Base-by-base conservation (phyloP, 148 eudicot genomes). In the Gaultheria prostrata region DNA sequence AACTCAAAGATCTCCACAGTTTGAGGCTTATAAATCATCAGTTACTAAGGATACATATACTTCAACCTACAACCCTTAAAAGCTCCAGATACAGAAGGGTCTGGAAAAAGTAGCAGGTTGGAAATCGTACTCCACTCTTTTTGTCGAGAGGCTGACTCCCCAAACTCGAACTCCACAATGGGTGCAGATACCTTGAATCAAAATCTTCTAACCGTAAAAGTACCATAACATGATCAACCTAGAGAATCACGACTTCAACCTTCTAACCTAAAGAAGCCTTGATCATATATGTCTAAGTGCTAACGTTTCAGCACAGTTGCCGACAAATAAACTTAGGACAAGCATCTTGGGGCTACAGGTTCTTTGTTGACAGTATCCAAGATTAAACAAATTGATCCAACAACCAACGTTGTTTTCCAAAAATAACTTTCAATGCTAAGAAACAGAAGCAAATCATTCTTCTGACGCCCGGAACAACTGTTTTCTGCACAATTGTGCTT, bases 211-310 rank as follows among this genome's bases (percentile, higher is more conserved):
- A 17, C 79, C 11, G 11, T 18, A 57, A 57, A 79, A 56, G 24
- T 79, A 33, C 70, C 49, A 39, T 12, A 80, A 61, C 50, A 59
- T 21, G 51, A 80, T 28, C 51, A 3, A 28, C 51, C 53, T 59
- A 80, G 12, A 26, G 53, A 80, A 54, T 57, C 43, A 10, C 14
- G 10, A 43, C 51, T n/a, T 39, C 49, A 57, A 32, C 72, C 53
- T 80, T 43, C 30, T n/a, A 51, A 77, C 63, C 57, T 28, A 51
- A n/a, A 46, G 61, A 80, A 28, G 65, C 50, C 82, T 63, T 17
- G 24, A 45, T n/a, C 82, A 80, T 46, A 78, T 9, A 54, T 51
- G 67, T 28, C 46, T 30, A 67, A 67, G 35, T 67, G 32, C 17
- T 4, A 51, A 32, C 15, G 13, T 48, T 61, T n/a, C 24, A 26